Percentiles rank a stretch among this genome's conserved stretches.
These are phyloP conservation scores for Backusella tuberculispora DNA, from an alignment of 192 early-diverging fungal genomes.

Conservation along the genomic window DNA sequence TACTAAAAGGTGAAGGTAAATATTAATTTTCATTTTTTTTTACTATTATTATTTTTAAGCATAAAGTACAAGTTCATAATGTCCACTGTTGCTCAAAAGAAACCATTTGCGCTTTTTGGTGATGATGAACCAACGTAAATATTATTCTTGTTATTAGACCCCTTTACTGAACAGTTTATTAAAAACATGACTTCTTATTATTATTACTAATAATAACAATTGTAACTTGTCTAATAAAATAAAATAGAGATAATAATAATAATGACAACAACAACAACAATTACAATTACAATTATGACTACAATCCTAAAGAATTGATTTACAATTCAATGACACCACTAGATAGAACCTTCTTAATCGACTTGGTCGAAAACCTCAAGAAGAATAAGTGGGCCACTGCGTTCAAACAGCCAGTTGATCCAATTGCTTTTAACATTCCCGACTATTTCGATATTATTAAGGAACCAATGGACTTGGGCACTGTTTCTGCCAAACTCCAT, in stretches of 20 bases:
- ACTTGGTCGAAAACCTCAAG: conserved; percentile 63
- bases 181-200: not conserved
- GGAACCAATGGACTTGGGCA: conserved; percentile 73
- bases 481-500: conserved; percentile 51
- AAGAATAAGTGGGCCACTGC: conserved; percentile 76
- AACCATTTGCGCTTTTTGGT: not conserved
- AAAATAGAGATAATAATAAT: not conserved
- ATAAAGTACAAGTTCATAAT: not conserved
- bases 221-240: no score
- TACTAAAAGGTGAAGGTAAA: not conserved
- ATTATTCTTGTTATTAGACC: not conserved
- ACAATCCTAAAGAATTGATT: not conserved
- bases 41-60: not conserved
- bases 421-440: conserved; percentile 68
- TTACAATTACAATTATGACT: not conserved
- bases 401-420: conserved; percentile 85
- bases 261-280: not conserved
- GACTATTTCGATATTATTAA: conserved; percentile 74
- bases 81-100: conserved; percentile 9
- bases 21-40: not conserved
- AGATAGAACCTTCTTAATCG: not conserved
- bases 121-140: conserved; percentile 3
- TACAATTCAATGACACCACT: not conserved
- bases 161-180: not conserved
- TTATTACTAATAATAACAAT: not conserved